Conservation (phyloP, 495 filamentous ascomycete species). For the Penicillium bovifimosum region DNA sequence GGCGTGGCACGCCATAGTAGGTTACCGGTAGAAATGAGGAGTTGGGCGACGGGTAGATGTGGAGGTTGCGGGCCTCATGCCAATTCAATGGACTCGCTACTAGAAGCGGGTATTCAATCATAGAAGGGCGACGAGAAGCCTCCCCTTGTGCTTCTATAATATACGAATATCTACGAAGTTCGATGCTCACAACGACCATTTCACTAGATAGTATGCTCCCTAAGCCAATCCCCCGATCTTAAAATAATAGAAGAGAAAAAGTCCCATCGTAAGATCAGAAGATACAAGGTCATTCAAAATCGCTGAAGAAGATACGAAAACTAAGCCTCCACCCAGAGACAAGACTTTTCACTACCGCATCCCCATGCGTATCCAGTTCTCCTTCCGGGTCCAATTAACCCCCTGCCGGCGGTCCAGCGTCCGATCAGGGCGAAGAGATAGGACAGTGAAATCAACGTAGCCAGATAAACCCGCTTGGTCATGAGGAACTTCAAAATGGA, state of each 20-base stretch:
- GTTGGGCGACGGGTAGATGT: background rate
- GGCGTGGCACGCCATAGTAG: background rate
- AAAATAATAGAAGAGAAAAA: slow-evolving; percentile 2
- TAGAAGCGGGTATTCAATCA: too few species aligned
- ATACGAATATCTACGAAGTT: background rate
- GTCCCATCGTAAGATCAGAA: slow-evolving; percentile 6
- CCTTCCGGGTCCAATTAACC: slow-evolving; percentile 15
- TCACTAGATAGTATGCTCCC: background rate
- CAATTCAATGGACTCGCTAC: background rate
- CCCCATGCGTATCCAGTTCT: background rate
- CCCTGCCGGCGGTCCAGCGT: slow-evolving; percentile 46
- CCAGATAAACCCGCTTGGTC: slow-evolving; percentile 32
- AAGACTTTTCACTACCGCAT: slow-evolving; percentile 8
- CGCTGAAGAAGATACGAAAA: slow-evolving; percentile 10
- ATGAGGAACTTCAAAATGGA: slow-evolving; percentile 21
- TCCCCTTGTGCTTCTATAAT: too few species aligned
- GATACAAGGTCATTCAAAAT: slow-evolving; percentile 9
- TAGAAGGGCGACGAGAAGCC: too few species aligned
- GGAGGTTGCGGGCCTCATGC: background rate
- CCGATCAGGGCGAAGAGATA: slow-evolving; percentile 28
- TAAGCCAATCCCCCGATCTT: slow-evolving; percentile 3
- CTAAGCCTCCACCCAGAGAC: slow-evolving; percentile 4
- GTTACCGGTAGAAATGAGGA: background rate
- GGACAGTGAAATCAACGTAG: slow-evolving; percentile 28
- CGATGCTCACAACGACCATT: background rate